These are phyloP conservation scores for Penicillium robsamsonii DNA, from an alignment of 495 filamentous ascomycete species.

Conservation along the genomic window DNA sequence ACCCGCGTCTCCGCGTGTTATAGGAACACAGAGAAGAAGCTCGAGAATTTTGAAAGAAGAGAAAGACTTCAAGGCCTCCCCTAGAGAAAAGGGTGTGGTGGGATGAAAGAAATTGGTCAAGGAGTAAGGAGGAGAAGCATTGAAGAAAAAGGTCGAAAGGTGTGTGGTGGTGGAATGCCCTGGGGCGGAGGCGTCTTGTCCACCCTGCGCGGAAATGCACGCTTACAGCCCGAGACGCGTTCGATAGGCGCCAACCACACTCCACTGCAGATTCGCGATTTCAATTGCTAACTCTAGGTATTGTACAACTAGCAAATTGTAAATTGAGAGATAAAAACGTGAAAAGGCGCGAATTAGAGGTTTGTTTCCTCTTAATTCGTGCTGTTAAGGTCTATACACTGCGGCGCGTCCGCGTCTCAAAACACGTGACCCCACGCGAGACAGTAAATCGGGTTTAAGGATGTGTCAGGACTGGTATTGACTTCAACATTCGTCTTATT, in stretches of 20 bases:
- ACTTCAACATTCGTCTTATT: neutral
- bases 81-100: constrained; percentile 14
- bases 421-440: constrained; percentile 32
- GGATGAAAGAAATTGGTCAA: constrained; percentile 23
- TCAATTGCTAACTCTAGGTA: constrained; percentile 8
- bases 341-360: constrained; percentile 1
- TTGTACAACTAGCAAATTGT: neutral
- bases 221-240: constrained; percentile 51
- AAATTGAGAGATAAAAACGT: constrained; percentile 4
- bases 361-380: neutral
- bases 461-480: constrained; percentile 10
- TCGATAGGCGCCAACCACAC: constrained; percentile 46
- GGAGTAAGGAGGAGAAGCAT: constrained; percentile 29
- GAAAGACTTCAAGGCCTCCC: constrained; percentile 11
- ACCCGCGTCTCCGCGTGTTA: constrained; percentile 29
- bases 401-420: constrained; percentile 30
- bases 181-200: constrained; percentile 39
- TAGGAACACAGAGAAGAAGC: constrained; percentile 9
- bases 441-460: constrained; percentile 5
- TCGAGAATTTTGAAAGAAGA: constrained; percentile 3
- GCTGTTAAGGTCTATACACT: constrained; percentile 16
- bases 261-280: constrained; percentile 32
- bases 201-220: constrained; percentile 47
- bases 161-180: constrained; percentile 44
- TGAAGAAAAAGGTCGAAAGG: constrained; percentile 37